Evolutionary conservation across 2,329 filamentous ascomycete species (phyloP), one percentile per base, ranked within the genome.

Genomic region (Fusarium verrucosum): DNA sequence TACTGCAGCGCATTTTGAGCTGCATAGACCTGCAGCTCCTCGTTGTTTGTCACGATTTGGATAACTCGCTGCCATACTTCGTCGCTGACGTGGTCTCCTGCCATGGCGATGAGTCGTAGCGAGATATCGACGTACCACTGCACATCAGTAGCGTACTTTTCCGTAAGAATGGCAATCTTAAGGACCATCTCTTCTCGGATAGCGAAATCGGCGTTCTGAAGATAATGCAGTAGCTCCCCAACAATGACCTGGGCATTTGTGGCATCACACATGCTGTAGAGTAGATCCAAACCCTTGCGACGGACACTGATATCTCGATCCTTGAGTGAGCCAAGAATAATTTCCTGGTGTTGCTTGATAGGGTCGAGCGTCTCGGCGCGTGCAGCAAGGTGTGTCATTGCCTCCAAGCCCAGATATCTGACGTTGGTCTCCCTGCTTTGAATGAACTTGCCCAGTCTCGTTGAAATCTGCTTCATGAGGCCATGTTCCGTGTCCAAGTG

Each of bases 61-160:
- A 97, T 97, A 53, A 99, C 94, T 70, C 95, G 89, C 76, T 99
- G 95, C 95, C 95, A 99, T 17, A 99, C 95, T 79, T 99, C 95
- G 65, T 99, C 96, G 77, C 94, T 98, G 69, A 99, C 94, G 76
- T 99, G 95, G 73, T 99, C 95, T 68, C 95, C 95, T 4, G 96
- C 95, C 87, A 98, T 94, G 57, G 94, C 93, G 58, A 99, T 94
- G 49, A 99, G 85, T 53, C 94, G 89, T 68, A 99, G 83, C 11
- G 95, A 97, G 69, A 98, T 97, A 75, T 99, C 94, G 63, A 99
- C 96, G 77, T 99, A 99, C 95, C 95, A 99, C 80, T 98, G 94
- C 19, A 97, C 92, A 73, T 99, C 95, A 1, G 94, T 97, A 22
- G 95, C 95, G 75, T 99, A 99, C 75, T 98, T 98, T 76, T 99